A percentile compares a stretch with the other conserved stretches of the same genome.
These are phyloP conservation scores for Hyphopichia wangnamkhiaoensis DNA, from an alignment of 1,139 yeast genomes.

Conservation along the genomic window DNA sequence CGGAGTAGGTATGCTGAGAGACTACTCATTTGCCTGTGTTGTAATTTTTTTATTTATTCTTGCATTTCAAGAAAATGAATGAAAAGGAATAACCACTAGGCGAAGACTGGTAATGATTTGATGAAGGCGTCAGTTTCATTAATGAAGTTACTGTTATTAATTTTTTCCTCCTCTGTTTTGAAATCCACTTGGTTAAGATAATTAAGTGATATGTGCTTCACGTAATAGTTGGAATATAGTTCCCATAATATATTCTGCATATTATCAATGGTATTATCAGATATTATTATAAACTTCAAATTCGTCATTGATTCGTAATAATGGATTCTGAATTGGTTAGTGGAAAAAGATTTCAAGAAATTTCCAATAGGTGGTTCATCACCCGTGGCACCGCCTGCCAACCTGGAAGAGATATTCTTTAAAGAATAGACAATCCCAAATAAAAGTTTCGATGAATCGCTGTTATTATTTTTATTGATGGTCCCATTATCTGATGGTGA, in stretches of 20 bases:
- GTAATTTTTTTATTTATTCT: too few species aligned
- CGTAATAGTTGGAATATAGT: slow-evolving; percentile 67
- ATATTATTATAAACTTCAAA: slow-evolving; percentile 69
- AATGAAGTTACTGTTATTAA: slow-evolving; percentile 47
- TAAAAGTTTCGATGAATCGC: slow-evolving; percentile 71
- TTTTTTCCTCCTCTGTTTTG: slow-evolving; percentile 31
- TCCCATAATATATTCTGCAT: slow-evolving; percentile 62
- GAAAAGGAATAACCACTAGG: slow-evolving; percentile 1
- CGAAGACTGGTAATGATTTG: slow-evolving; percentile 26
- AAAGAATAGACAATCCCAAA: slow-evolving; percentile 88
- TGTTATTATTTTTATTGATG: slow-evolving; percentile 57
- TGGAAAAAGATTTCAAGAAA: slow-evolving; percentile 62
- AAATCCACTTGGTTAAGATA: slow-evolving; percentile 57
- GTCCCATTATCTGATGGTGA: slow-evolving; percentile 40
- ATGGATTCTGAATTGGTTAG: slow-evolving; percentile 77
- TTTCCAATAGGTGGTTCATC: slow-evolving; percentile 30
- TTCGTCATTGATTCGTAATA: slow-evolving; percentile 79
- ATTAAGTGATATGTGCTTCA: slow-evolving; percentile 70
- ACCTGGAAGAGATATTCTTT: slow-evolving; percentile 68
- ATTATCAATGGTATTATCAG: slow-evolving; percentile 67
- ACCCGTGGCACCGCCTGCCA: slow-evolving; percentile 42
- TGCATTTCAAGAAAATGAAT: too few species aligned
- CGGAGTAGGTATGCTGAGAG: too few species aligned
- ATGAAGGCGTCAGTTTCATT: slow-evolving; percentile 43
- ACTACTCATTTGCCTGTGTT: too few species aligned